Evolutionary conservation across 306 rosid species (phyloP).

Genomic region (Glycine latifolia): DNA sequence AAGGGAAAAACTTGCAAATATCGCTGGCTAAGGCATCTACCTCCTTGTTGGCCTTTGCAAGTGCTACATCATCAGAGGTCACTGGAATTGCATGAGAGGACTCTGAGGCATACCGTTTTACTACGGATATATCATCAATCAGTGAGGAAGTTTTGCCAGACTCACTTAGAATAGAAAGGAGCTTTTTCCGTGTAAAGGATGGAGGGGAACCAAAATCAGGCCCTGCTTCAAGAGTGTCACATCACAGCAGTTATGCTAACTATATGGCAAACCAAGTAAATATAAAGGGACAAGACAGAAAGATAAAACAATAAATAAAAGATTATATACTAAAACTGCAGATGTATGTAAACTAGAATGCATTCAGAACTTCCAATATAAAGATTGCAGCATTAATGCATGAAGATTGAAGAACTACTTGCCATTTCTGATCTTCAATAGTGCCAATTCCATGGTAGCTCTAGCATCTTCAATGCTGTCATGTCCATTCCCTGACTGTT

Average conservation of each 20-base stretch:
- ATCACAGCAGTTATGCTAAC: conserved; percentile 37
- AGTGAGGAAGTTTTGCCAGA: conserved; percentile 75
- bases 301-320: conserved; percentile 18
- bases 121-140: conserved; percentile 81
- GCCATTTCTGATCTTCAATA: conserved; percentile 81
- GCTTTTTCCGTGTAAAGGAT: conserved; percentile 74
- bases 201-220: conserved; percentile 91
- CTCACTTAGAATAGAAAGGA: conserved; percentile 75
- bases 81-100: conserved; percentile 84
- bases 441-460: conserved; percentile 87
- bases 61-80: conserved; percentile 89
- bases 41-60: conserved; percentile 78
- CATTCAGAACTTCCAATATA: conserved; percentile 27
- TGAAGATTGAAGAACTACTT: conserved; percentile 44
- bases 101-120: conserved; percentile 80
- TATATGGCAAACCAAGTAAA: conserved; percentile 31
- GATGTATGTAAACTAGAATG: background rate
- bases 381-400: conserved; percentile 28
- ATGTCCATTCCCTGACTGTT: conserved; percentile 88
- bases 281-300: conserved; percentile 10
- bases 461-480: conserved; percentile 97
- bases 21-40: conserved; percentile 51
- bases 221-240: conserved; percentile 64
- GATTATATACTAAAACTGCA: too few relatives aligned
- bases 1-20: conserved; percentile 5